Evolutionary conservation across 2,329 filamentous ascomycete genomes (phyloP).

Genomic region (Diaporthe citriasiana): DNA sequence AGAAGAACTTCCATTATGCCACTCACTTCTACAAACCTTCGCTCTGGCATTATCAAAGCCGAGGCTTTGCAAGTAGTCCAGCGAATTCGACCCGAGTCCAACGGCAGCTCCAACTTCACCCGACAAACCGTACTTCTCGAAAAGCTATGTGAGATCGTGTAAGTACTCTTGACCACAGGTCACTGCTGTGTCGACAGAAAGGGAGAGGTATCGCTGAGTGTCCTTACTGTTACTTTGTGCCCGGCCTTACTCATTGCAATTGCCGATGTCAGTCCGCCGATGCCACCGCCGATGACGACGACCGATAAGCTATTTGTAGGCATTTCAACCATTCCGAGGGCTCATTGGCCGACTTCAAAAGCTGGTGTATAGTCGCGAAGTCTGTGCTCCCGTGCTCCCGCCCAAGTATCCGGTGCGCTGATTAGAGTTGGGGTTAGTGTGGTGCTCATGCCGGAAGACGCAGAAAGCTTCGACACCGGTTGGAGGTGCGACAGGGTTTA

Average conservation of each 20-base stretch:
- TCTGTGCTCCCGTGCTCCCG: neutral
- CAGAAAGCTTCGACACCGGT: no score
- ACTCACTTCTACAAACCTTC: constrained; percentile 10
- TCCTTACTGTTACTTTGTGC: constrained; percentile 8
- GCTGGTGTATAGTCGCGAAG: neutral
- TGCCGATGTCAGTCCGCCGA: constrained; percentile 8
- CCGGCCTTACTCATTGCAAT: constrained; percentile 23
- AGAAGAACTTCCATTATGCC: neutral
- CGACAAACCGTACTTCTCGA: constrained; percentile 18
- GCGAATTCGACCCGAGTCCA: constrained; percentile 14
- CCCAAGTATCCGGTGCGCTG: neutral
- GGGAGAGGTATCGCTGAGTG: neutral
- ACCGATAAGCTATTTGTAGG: constrained; percentile 1
- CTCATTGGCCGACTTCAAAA: neutral
- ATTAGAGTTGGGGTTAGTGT: no score
- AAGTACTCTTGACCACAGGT: neutral
- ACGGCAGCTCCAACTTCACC: constrained; percentile 23
- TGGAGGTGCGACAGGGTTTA: no score
- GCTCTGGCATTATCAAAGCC: constrained; percentile 19
- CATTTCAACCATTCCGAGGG: neutral
- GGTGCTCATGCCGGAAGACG: no score
- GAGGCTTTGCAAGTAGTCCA: constrained; percentile 22
- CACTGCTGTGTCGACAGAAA: neutral
- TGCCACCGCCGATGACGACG: constrained; percentile 20
- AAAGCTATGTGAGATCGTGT: neutral